phyloP scores from a whole-genome alignment of 352 stramenopile species.

The Phytophthora hybrid region DNA sequence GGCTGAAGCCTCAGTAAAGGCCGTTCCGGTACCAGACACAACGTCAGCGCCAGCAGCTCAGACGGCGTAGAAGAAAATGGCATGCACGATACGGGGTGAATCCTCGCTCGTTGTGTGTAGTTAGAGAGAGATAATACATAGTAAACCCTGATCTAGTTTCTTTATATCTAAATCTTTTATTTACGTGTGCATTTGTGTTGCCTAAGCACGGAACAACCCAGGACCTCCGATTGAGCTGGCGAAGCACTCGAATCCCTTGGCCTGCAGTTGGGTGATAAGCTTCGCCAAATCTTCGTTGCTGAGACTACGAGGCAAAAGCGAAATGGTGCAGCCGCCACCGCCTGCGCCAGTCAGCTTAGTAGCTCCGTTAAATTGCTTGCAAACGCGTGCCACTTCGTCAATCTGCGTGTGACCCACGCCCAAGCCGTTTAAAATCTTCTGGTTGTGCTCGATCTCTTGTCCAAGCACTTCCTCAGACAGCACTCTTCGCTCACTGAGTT shows the following conservation, averaged over 20 bases:
- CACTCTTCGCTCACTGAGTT: constrained; percentile 40
- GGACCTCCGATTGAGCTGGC: constrained; percentile 64
- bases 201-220: constrained; percentile 46
- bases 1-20: constrained; percentile 31
- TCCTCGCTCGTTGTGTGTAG: constrained; percentile 25
- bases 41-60: constrained; percentile 29
- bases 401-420: constrained; percentile 89
- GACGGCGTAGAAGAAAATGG: constrained; percentile 36
- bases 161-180: constrained; percentile 7
- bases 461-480: constrained; percentile 57
- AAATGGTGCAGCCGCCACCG: constrained; percentile 90
- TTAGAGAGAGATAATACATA: constrained; percentile 45
- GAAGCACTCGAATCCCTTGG: constrained; percentile 63
- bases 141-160: constrained; percentile 36
- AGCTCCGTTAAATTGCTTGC: constrained; percentile 55
- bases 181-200: neutral
- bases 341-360: constrained; percentile 94
- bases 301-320: constrained; percentile 67
- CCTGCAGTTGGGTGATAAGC: constrained; percentile 60
- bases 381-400: constrained; percentile 76
- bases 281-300: constrained; percentile 46
- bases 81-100: constrained; percentile 13
- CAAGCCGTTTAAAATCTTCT: constrained; percentile 77
- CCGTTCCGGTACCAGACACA: constrained; percentile 26
- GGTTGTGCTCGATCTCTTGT: constrained; percentile 73